Base-by-base conservation (phyloP, 805 yeast genomes). In the Vanderwaltozyma polyspora region DNA sequence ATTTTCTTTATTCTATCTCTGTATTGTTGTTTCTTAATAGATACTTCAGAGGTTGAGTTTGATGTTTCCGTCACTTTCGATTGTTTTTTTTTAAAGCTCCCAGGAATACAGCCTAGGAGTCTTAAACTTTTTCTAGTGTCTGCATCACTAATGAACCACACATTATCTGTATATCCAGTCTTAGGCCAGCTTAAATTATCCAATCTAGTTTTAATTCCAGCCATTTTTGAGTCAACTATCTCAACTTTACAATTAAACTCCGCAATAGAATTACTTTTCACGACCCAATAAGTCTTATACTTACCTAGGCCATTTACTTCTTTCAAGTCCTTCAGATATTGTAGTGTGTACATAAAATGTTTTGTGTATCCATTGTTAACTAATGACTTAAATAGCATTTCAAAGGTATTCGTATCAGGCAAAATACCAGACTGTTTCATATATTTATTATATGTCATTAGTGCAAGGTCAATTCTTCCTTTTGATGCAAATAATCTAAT, bases 401-500 rank as follows among this genome's bases (percentile, higher is more conserved):
- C 55, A 30, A 62, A 64, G 1, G 55, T 45, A 1, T 50, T 52
- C 7, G 40, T 33, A 30, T 59, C 48, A 4, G 69, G 64, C 13
- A 31, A 32, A 4, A 64, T 42, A 9, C 43, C 36, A 27, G 45
- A 55, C 19, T 42, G 39, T 7, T 41, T 26, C 3, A 36, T 33
- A 29, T 61, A 60, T 3, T 60, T 54, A 31, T 62, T 59, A 21
- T 58, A 44, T 1, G 55, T 49, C 16, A 60, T 48, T 7, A 60
- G 25, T 0, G 59, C 45, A 25, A 64, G 36, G 41, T 65, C 69
- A 2, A 62, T 42, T 34, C 64, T 48, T 13, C 63, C 67, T 3
- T 39, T 34, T 3, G 49, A 40, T 1, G 63, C 48, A 32, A 64
- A 57, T 5, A 32, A 30, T 6, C 49, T 42, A 19, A 66, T 31